Evolutionary conservation across 768 basidiomycete genomes (phyloP).

Genomic region (Suillus placidus): DNA sequence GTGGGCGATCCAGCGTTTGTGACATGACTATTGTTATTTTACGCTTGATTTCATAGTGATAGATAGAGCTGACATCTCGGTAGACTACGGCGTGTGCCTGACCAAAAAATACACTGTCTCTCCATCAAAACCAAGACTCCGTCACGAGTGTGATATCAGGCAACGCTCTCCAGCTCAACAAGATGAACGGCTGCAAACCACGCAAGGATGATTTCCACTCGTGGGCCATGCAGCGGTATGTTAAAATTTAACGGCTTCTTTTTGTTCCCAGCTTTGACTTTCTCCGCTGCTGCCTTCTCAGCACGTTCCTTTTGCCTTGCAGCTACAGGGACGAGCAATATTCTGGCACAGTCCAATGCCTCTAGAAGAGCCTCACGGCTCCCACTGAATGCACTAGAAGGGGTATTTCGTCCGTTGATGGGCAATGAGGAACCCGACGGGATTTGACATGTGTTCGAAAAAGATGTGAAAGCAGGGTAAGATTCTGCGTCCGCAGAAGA

Average conservation of each 20-base stretch:
- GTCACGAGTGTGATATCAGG: slow-evolving; percentile 16
- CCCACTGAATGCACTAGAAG: slow-evolving; percentile 18
- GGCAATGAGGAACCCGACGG: slow-evolving; percentile 17
- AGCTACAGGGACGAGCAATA: slow-evolving; percentile 71
- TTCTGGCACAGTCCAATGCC: slow-evolving; percentile 67
- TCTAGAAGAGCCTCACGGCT: slow-evolving; percentile 48
- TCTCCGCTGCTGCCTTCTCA: slow-evolving; percentile 55
- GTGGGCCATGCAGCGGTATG: slow-evolving; percentile 83
- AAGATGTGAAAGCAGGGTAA: slow-evolving; percentile 22
- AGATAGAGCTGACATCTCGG: slow-evolving; percentile 4
- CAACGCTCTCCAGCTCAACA: slow-evolving; percentile 61
- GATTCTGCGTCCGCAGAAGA: slow-evolving; percentile 29
- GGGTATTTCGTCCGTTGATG: slow-evolving; percentile 27
- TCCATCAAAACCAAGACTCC: slow-evolving; percentile 3
- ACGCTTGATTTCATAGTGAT: slow-evolving; percentile 6
- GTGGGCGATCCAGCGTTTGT: slow-evolving; percentile 6
- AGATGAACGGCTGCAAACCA: slow-evolving; percentile 85
- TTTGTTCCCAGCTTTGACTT: slow-evolving; percentile 44
- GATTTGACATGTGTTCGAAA: slow-evolving; percentile 22
- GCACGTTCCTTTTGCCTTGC: slow-evolving; percentile 63
- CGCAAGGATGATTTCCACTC: slow-evolving; percentile 83
- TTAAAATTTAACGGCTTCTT: slow-evolving; percentile 71
- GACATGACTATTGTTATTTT: slow-evolving; percentile 4
- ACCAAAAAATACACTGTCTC: slow-evolving; percentile 13
- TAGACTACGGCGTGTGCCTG: slow-evolving; percentile 9